Conservation (phyloP, 305 asterid species). For the Fraxinus nigra region DNA sequence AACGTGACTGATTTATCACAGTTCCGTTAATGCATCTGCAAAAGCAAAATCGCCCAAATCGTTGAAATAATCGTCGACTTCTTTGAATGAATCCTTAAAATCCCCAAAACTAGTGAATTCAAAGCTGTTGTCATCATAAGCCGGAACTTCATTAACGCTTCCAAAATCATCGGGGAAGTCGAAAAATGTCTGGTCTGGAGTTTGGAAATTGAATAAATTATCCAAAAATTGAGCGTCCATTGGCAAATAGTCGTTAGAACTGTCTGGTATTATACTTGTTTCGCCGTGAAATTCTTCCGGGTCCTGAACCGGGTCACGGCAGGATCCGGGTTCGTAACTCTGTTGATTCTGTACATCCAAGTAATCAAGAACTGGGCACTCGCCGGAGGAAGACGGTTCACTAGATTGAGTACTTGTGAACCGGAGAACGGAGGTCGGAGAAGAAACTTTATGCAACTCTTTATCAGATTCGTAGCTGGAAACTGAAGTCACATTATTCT, state of each 20-base stretch:
- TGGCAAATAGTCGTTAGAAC: conserved; percentile 42
- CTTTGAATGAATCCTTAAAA: conserved; percentile 37
- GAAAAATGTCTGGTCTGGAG: conserved; percentile 31
- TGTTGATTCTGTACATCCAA: neutral
- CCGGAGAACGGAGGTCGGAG: conserved; percentile 50
- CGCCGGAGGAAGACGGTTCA: neutral
- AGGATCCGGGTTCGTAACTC: neutral
- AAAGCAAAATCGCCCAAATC: conserved; percentile 41
- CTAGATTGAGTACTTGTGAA: conserved; percentile 29
- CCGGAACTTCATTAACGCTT: conserved; percentile 27
- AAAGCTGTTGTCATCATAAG: conserved; percentile 17
- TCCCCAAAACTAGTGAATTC: conserved; percentile 26
- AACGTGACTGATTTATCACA: conserved; percentile 9
- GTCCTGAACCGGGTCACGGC: neutral
- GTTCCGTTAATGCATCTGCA: conserved; percentile 37
- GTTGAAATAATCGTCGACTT: conserved; percentile 50
- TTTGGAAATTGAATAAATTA: conserved; percentile 44
- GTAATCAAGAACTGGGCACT: conserved; percentile 13
- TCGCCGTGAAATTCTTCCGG: conserved; percentile 53
- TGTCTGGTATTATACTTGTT: conserved; percentile 38
- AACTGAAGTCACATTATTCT: conserved; percentile 28
- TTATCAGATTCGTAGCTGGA: conserved; percentile 61
- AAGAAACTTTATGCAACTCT: conserved; percentile 42
- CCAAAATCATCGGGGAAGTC: conserved; percentile 30
- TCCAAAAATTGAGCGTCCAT: conserved; percentile 54